Base-by-base conservation (phyloP, 2,329 filamentous ascomycete genomes). In the Ceratocystis albifundus region DNA sequence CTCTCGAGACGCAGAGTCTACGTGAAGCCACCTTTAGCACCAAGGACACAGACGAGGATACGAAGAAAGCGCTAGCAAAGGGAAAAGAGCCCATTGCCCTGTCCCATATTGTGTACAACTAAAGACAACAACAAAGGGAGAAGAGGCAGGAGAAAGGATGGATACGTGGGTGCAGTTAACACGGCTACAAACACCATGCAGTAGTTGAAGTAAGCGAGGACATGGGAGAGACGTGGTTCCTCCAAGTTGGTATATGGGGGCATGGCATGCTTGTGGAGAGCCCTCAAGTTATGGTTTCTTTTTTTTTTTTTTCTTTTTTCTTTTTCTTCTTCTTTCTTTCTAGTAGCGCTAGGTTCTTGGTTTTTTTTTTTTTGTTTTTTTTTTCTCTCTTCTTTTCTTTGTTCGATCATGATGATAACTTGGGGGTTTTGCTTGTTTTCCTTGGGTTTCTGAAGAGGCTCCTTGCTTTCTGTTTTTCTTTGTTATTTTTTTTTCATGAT, bases 21-120 rank as follows among this genome's bases (percentile, higher is more conserved):
- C 55, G 22, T 4, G 41, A 55, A 12, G 28, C 28, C 17, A 8
- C 12, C 5, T 20, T 22, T 30, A 45, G 45, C 25, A 28, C 17
- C 1, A 48, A 63, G 48, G 48, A 25, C 48, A 15, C 48, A 30
- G 61, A 63, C 30, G 61, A 63, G 61, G 61, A 32, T 17, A 25
- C 28, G 45, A 55, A 53, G 22, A 64, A 10, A 28, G 28, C 55
- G 30, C 17, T n/a, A n/a, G 30, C 55, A 4, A 59, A 59, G 55
- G 55, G 55, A 3, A 59, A 59, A n/a, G 55, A 59, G 30, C 55
- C 55, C 10, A 10, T 36, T 15, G 55, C 28, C 7, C 17, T 59
- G 55, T 59, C 55, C n/a, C 55, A 59, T n/a, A 59, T 59, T 59
- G 55, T 59, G 55, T 59, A 59, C 15, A 59, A 59, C 55, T 59